Percentiles rank a stretch among this genome's conserved stretches.
phyloP scores from a whole-genome alignment of 805 yeast species.

The Candida sanyiensis region DNA sequence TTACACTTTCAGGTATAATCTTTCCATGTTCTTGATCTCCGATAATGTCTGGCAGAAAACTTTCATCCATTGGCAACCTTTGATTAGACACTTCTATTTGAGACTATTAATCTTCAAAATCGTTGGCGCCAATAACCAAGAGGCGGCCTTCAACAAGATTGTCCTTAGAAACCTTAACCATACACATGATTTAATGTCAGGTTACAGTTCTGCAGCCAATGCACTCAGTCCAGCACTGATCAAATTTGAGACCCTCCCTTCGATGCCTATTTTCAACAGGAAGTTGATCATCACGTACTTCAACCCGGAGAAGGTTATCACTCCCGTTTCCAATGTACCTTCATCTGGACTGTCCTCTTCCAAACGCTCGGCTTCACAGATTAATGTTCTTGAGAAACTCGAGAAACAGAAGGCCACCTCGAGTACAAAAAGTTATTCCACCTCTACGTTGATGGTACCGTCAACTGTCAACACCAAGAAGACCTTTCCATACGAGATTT shows the following conservation, averaged over 20 bases:
- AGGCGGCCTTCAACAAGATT: constrained; percentile 2
- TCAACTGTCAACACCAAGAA: constrained; percentile 24
- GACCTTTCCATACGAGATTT: constrained; percentile 56
- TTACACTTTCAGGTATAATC: constrained; percentile 42
- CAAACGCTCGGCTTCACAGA: constrained; percentile 6
- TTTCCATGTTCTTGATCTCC: constrained; percentile 50
- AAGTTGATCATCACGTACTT: constrained; percentile 37
- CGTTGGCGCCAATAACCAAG: constrained; percentile 8
- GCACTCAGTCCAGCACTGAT: not conserved
- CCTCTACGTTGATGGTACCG: constrained; percentile 14
- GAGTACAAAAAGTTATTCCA: constrained; percentile 9
- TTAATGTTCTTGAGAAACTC: constrained; percentile 9
- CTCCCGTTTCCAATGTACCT: too few species aligned
- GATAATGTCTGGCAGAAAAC: constrained; percentile 45
- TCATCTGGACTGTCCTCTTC: not conserved
- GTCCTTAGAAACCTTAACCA: constrained; percentile 6
- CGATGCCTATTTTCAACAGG: constrained; percentile 42
- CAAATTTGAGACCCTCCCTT: constrained; percentile 17
- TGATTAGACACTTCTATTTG: constrained; percentile 63
- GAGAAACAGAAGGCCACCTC: not conserved
- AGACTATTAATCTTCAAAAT: constrained; percentile 67
- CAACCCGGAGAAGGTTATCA: constrained; percentile 19
- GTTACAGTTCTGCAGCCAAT: not conserved
- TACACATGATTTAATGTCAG: constrained; percentile 6
- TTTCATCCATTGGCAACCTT: constrained; percentile 76